Base-by-base conservation (phyloP, 2,329 filamentous ascomycete species). In the Exophiala xenobiotica region DNA sequence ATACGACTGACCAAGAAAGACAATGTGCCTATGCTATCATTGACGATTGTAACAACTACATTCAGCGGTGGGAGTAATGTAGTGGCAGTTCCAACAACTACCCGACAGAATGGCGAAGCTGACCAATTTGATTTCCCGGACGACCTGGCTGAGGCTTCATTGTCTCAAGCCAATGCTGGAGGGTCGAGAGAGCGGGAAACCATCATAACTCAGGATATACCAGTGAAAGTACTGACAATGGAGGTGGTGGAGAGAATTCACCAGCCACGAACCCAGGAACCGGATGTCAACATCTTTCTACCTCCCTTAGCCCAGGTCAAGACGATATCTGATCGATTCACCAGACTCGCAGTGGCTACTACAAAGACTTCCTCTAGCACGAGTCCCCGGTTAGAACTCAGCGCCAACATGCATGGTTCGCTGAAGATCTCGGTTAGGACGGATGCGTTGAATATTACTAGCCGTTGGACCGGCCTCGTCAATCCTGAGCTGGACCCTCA, bases 1-100 rank as follows among this genome's bases (percentile, higher is more conserved):
- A 82, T 99, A 31, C 87, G 92, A 31, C 82, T 99, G 35, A 96
- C 92, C 19, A 97, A 97, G 70, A 95, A 93, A 66, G 89, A 95
- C 61, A 86, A 86, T 62, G 74, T 91, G 19, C 93, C 93, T 0
- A 78, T 96, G 41, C 80, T 99, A 1, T 91, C 87, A 58, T 83
- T 99, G 67, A 97, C 91, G 9, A 91, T 99, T 64, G 87, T 87
- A 20, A 90, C 88, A 20, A 86, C 83, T 52, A 86, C 87, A 2
- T 70, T 80, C 7, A 81, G 75, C 22, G 71, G 73, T 26, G 66
- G 74, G 44, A 75, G 74, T 46, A 77, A 78, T 48, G 71, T 76
- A 40, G 64, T 69, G 49, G 70, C 59, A 63, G 63, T 47, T 56
- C 67, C 12, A 57, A 62, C 31, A 50, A 56, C 43, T 40, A 50